phyloP scores from a whole-genome alignment of 2,329 filamentous ascomycete genomes.

The Nothophoma quercina region DNA sequence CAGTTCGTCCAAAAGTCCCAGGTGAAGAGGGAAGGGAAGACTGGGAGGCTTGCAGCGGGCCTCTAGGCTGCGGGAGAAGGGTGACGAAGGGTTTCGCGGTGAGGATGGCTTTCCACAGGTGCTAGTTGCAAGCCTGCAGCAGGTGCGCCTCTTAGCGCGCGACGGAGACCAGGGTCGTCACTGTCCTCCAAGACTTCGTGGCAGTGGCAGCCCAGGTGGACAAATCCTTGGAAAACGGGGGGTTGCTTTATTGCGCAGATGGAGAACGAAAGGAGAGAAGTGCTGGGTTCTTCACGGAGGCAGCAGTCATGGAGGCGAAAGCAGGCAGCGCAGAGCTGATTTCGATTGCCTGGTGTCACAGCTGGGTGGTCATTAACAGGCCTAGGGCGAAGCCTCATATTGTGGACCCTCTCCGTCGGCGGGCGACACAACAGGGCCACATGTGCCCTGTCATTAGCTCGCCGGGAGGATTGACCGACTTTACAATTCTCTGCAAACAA shows the following conservation, averaged over 20 bases:
- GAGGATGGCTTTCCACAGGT: conserved; percentile 10
- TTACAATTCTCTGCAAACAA: background rate
- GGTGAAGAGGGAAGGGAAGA: background rate
- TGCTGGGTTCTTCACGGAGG: background rate
- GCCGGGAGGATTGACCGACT: background rate
- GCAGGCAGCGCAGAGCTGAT: conserved; percentile 6
- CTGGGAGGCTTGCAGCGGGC: conserved; percentile 6
- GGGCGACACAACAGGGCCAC: conserved; percentile 5
- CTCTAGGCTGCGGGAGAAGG: conserved; percentile 6
- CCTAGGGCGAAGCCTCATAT: conserved; percentile 11
- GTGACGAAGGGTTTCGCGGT: conserved; percentile 8
- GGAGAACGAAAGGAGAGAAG: background rate
- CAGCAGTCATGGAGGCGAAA: conserved; percentile 1
- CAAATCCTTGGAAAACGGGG: background rate
- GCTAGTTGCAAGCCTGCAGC: conserved; percentile 9
- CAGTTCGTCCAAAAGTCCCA: conserved; percentile 4
- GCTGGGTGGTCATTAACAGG: conserved; percentile 7
- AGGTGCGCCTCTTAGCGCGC: conserved; percentile 7
- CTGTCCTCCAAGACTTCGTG: conserved; percentile 1
- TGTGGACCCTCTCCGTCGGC: background rate
- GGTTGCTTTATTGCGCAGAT: background rate
- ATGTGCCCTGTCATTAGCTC: conserved; percentile 10
- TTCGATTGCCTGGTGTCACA: conserved; percentile 15
- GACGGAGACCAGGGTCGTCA: conserved; percentile 8
- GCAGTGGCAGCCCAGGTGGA: conserved; percentile 1